phyloP scores from a whole-genome alignment of 1,284 basidiomycete genomes.

The Sanghuangporus baumii region DNA sequence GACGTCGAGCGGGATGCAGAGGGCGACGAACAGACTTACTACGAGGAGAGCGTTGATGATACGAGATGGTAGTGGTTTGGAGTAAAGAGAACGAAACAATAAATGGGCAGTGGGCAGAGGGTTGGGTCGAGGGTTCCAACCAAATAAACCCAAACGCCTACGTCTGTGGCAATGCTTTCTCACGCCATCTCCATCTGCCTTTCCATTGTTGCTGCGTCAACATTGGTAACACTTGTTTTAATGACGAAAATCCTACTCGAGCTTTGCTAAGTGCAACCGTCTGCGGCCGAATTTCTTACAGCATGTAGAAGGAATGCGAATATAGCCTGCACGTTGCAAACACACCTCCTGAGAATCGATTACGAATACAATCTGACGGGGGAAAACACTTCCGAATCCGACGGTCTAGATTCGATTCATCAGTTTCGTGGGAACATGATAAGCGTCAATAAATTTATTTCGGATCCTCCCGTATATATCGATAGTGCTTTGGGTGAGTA shows the following conservation, averaged over 20 bases:
- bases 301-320: not conserved
- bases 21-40: constrained; percentile 26
- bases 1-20: constrained; percentile 22
- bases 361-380: not conserved
- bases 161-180: constrained; percentile 2
- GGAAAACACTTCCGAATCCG: not conserved
- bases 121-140: constrained; percentile 26
- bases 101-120: constrained; percentile 47
- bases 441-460: not conserved
- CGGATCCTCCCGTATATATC: not conserved
- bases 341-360: not conserved
- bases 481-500: too few species aligned
- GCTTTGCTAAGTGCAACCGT: not conserved
- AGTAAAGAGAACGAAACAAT: constrained; percentile 37
- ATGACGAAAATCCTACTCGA: not conserved
- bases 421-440: not conserved
- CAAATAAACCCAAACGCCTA: constrained; percentile 10
- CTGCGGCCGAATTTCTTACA: not conserved
- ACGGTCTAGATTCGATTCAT: not conserved
- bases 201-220: not conserved
- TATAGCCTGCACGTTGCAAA: not conserved
- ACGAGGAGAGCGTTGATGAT: constrained; percentile 26
- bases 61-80: constrained; percentile 42
- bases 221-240: not conserved
- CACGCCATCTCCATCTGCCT: constrained; percentile 11